These are phyloP conservation scores for Tremella yokohamensis DNA, from an alignment of 768 basidiomycete species.

Conservation along the genomic window DNA sequence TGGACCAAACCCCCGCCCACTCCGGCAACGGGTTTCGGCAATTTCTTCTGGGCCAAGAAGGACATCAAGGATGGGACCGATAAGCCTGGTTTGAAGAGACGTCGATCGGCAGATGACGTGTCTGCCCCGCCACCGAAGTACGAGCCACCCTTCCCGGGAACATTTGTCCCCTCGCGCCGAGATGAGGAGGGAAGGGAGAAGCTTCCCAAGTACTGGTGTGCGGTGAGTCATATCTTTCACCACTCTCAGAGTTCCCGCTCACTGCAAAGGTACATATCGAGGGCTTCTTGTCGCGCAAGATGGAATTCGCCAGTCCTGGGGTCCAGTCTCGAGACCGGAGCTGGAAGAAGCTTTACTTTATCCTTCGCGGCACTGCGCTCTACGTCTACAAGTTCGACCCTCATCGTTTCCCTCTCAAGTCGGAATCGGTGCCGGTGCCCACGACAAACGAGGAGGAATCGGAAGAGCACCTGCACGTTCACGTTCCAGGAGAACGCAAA, in stretches of 20 bases:
- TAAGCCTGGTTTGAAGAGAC: slow-evolving; percentile 38
- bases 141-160: slow-evolving; percentile 48
- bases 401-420: slow-evolving; percentile 47
- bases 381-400: slow-evolving; percentile 58
- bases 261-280: slow-evolving; percentile 62
- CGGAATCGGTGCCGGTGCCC: slow-evolving; percentile 25
- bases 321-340: slow-evolving; percentile 83
- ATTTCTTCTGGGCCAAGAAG: slow-evolving; percentile 29
- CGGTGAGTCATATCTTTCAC: slow-evolving; percentile 44
- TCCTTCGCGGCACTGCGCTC: slow-evolving; percentile 87
- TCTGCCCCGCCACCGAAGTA: slow-evolving; percentile 51
- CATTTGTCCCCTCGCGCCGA: slow-evolving; percentile 49
- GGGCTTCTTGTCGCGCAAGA: slow-evolving; percentile 79
- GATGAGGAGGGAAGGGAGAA: slow-evolving; percentile 76
- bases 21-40: slow-evolving; percentile 34
- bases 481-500: slow-evolving; percentile 38
- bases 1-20: slow-evolving; percentile 47
- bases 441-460: slow-evolving; percentile 41
- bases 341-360: slow-evolving; percentile 83
- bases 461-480: slow-evolving; percentile 48
- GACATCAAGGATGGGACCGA: slow-evolving; percentile 7
- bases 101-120: slow-evolving; percentile 52
- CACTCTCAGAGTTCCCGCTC: neutral
- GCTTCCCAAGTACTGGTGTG: slow-evolving; percentile 77
- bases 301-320: slow-evolving; percentile 84